Evolutionary conservation across 2,329 filamentous ascomycete genomes (phyloP), one percentile per base, ranked within the genome.

Genomic region (Colletotrichum eleusines): DNA sequence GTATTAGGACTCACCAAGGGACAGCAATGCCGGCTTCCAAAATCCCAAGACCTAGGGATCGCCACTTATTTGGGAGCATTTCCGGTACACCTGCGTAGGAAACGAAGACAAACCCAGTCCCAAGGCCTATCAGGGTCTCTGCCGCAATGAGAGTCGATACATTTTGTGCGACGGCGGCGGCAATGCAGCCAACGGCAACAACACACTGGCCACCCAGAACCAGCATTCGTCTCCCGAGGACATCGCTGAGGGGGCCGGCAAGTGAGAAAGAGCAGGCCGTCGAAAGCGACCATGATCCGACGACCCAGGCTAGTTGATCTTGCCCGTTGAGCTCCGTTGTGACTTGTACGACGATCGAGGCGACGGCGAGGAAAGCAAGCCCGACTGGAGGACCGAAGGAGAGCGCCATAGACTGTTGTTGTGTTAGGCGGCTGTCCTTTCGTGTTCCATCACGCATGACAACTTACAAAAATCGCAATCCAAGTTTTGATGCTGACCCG

Each of bases 51-150:
- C 66, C 67, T 44, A 72, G 58, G 28, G 46, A 61, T 62, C 78
- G 75, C 66, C 78, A 80, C 69, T 80, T 80, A 70, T 80, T 80
- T 35, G 79, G 78, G 16, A 80, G 73, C 65, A 80, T 63, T 73
- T 80, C 79, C 9, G 74, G 73, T 23, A 80, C 78, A 20, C 78
- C 78, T 1, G 79, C 75, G 60, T 79, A 80, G 2, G 75, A 74
- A 9, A 80, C 78, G 40, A 80, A 80, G 38, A 80, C 75, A 26
- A 79, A 72, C 23, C 79, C 79, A 11, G 76, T 76, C 1, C 78
- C 78, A 35, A 80, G 77, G 18, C 79, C 78, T 55, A 79, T 74
- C 11, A 80, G 74, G 0, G 78, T 78, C 20, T 74, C 72, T 4
- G 76, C 78, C 2, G 77, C 77, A 6, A 75, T 75, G 5, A 79